These are phyloP conservation scores for Rhododendron kiyosumense DNA, from an alignment of 148 eudicot genomes.

Conservation along the genomic window DNA sequence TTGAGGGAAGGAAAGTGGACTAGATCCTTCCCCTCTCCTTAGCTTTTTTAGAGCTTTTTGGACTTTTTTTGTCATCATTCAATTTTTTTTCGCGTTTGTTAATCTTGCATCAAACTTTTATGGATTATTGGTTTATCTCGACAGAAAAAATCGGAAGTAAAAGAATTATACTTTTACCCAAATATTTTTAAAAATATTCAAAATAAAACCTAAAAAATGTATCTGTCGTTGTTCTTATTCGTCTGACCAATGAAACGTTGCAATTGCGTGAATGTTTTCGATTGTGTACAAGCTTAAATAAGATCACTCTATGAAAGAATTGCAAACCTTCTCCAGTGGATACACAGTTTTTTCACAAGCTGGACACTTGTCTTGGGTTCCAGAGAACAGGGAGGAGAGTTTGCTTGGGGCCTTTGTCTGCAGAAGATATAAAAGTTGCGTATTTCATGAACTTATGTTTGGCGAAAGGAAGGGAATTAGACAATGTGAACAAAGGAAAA, in stretches of 20 bases:
- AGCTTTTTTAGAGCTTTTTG: too few species aligned
- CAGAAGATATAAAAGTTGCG: background rate
- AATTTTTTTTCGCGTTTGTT: too few species aligned
- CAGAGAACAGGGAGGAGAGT: slow-evolving; percentile 63
- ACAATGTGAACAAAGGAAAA: background rate
- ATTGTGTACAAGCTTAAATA: background rate
- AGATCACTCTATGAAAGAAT: background rate
- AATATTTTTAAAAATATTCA: too few species aligned
- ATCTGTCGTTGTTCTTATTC: background rate
- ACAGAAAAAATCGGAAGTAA: too few species aligned
- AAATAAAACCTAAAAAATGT: too few species aligned
- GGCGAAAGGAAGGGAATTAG: background rate
- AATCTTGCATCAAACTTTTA: too few species aligned
- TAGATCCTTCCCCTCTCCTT: too few species aligned
- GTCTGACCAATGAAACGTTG: background rate
- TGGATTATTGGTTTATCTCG: too few species aligned
- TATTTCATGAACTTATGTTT: background rate
- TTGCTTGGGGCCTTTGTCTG: slow-evolving; percentile 65
- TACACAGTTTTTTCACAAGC: slow-evolving; percentile 77
- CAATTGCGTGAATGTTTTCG: background rate
- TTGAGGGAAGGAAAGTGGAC: too few species aligned
- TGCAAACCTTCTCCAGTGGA: slow-evolving; percentile 75
- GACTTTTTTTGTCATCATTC: too few species aligned
- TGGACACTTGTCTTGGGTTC: slow-evolving; percentile 84
- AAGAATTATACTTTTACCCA: too few species aligned